Conservation (phyloP, 306 rosid genomes). For the Arachis stenosperma region DNA sequence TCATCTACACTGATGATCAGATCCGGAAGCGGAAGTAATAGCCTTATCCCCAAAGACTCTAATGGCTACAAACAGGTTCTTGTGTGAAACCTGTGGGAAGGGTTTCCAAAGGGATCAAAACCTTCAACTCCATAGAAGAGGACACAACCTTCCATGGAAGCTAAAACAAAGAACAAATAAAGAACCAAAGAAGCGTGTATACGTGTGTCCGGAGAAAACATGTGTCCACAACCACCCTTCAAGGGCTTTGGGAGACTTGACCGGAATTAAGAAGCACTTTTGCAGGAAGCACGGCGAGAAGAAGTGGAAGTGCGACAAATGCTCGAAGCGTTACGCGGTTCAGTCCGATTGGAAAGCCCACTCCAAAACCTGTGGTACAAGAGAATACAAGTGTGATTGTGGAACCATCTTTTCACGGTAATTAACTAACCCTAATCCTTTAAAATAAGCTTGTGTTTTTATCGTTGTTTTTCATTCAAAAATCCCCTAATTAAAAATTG, state of each 20-base stretch:
- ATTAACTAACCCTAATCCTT: background rate
- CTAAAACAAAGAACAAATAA: constrained; percentile 79
- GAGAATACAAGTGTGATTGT: constrained; percentile 90
- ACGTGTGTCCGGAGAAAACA: constrained; percentile 82
- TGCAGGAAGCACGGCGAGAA: constrained; percentile 91
- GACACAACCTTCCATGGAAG: constrained; percentile 95
- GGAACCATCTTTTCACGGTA: constrained; percentile 93
- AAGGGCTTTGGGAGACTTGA: constrained; percentile 84
- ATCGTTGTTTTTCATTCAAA: too few species aligned
- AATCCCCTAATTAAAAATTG: too few species aligned
- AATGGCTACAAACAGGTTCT: constrained; percentile 85
- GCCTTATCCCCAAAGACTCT: constrained; percentile 86
- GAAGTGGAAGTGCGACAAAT: constrained; percentile 93
- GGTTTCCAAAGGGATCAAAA: constrained; percentile 92
- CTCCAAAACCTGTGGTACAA: constrained; percentile 85
- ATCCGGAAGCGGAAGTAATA: constrained; percentile 93
- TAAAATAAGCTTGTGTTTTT: too few species aligned
- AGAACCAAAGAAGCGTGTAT: constrained; percentile 72
- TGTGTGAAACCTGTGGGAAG: constrained; percentile 87
- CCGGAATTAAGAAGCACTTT: constrained; percentile 96
- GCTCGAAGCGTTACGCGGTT: constrained; percentile 89
- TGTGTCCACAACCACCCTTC: constrained; percentile 83
- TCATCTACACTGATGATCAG: constrained; percentile 37
- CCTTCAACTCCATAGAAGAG: constrained; percentile 82
- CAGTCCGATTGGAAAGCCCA: constrained; percentile 97